Base-by-base conservation (phyloP, 2,329 filamentous ascomycete genomes). In the Stemphylium lycopersici region DNA sequence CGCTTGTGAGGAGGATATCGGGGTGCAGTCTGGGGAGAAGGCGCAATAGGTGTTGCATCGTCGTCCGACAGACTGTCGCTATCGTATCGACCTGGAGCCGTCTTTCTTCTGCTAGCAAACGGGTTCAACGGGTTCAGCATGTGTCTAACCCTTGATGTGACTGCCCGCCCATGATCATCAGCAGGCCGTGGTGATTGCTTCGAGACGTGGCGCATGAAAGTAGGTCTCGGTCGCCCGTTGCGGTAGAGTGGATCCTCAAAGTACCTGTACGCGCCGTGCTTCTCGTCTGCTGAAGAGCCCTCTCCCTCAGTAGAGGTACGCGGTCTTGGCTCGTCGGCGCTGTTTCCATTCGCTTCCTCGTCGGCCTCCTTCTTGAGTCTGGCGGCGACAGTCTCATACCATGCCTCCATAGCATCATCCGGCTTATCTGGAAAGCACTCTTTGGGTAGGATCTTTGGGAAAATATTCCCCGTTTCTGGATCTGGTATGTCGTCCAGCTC, bases 341-440 rank as follows among this genome's bases (percentile, higher is more conserved):
- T 52, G 31, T 61, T 51, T 4, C 58, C 53, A 1, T 48, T 64
- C 4, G 61, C 59, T 72, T 72, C 70, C 18, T 66, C 67, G 36
- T 81, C 78, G 4, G 80, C 84, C 62, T 93, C 87, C 51, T 83
- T 80, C 57, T 87, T 84, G 43, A 96, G 77, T 62, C 84, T 86
- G 54, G 88, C 82, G 32, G 87, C 89, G 52, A 96, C 93, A 2
- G 82, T 80, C 62, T 90, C 86, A 71, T 98, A 92, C 93, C 95
- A 99, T 54, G 83, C 80, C 50, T 92, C 86, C 76, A 96, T 92
- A n/a, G 89, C 88, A 4, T 83, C 78, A 66, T 98, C 93, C 1
- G 92, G 84, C 38, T 84, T 79, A 1, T 81, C 71, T 0, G 95
- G 93, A 59, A 93, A 92, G 31, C 79, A 79, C 52, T 87, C 84